Percentiles rank a stretch among this genome's conserved stretches.
phyloP scores from a whole-genome alignment of 306 rosid genomes.

The Mimosa bimucronata region DNA sequence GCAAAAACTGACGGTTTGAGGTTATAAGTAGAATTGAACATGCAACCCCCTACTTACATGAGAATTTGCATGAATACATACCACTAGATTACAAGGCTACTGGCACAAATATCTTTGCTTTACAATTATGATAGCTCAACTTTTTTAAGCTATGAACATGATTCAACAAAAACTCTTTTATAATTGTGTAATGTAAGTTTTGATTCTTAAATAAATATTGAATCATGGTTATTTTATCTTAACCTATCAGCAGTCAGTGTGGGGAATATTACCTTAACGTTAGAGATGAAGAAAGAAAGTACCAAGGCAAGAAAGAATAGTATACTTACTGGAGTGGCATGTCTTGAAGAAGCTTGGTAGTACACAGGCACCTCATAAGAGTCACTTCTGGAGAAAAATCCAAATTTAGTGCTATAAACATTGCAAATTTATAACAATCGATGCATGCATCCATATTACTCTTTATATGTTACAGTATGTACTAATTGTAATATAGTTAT shows the following conservation, averaged over 20 bases:
- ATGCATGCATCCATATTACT: not conserved
- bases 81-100: no score
- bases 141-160: slow-evolving; percentile 18
- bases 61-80: no score
- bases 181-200: not conserved
- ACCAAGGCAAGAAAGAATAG: not conserved
- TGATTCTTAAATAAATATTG: not conserved
- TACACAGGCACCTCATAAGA: slow-evolving; percentile 37
- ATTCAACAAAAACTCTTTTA: not conserved
- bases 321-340: slow-evolving; percentile 46
- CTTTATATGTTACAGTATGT: not conserved
- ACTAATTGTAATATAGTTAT: no score
- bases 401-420: not conserved
- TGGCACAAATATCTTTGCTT: slow-evolving; percentile 26
- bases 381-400: not conserved
- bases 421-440: not conserved
- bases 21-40: no score
- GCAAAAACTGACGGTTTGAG: no score
- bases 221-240: not conserved
- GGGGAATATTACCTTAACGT: not conserved
- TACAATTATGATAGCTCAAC: not conserved
- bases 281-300: not conserved
- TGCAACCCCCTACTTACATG: no score
- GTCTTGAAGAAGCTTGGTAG: slow-evolving; percentile 42
- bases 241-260: not conserved